Evolutionary conservation across 192 early-diverging fungal genomes (phyloP).

Genomic region (Irineochytrium annulatum): DNA sequence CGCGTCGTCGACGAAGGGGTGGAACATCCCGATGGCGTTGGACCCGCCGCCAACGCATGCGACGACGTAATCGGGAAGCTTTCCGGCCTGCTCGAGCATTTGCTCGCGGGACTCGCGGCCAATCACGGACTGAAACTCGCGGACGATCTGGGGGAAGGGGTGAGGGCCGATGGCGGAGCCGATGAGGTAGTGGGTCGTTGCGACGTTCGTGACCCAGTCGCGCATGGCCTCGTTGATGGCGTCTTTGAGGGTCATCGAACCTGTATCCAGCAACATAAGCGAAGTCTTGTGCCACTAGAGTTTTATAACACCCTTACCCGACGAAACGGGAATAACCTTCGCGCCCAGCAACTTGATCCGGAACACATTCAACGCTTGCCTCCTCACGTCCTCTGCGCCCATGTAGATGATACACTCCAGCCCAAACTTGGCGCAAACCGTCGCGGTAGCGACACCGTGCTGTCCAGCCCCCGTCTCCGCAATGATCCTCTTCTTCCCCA

Average conservation of each 20-base stretch:
- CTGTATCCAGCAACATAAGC: slow-evolving; percentile 33
- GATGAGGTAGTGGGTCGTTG: slow-evolving; percentile 91
- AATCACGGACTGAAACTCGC: slow-evolving; percentile 98
- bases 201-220: slow-evolving; percentile 96
- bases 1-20: slow-evolving; percentile 85
- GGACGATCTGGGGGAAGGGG: slow-evolving; percentile 94
- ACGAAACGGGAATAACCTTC: slow-evolving; percentile 76
- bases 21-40: slow-evolving; percentile 97
- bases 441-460: slow-evolving; percentile 96
- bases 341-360: slow-evolving; percentile 92
- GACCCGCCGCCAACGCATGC: slow-evolving; percentile 98
- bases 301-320: slow-evolving; percentile 6
- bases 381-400: slow-evolving; percentile 92
- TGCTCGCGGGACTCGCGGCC: slow-evolving; percentile 85
- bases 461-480: slow-evolving; percentile 99
- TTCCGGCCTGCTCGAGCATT: slow-evolving; percentile 73
- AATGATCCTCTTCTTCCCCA: slow-evolving; percentile 96
- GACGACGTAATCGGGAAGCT: slow-evolving; percentile 87
- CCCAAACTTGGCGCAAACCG: slow-evolving; percentile 96
- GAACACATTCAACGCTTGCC: slow-evolving; percentile 95
- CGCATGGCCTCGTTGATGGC: slow-evolving; percentile 99
- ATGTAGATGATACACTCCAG: slow-evolving; percentile 97
- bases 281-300: neutral
- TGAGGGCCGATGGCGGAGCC: slow-evolving; percentile 96
- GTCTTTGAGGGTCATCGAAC: slow-evolving; percentile 88